Evolutionary conservation across 768 basidiomycete species (phyloP), one percentile per base, ranked within the genome.

Genomic region (Kwoniella heveanensis): DNA sequence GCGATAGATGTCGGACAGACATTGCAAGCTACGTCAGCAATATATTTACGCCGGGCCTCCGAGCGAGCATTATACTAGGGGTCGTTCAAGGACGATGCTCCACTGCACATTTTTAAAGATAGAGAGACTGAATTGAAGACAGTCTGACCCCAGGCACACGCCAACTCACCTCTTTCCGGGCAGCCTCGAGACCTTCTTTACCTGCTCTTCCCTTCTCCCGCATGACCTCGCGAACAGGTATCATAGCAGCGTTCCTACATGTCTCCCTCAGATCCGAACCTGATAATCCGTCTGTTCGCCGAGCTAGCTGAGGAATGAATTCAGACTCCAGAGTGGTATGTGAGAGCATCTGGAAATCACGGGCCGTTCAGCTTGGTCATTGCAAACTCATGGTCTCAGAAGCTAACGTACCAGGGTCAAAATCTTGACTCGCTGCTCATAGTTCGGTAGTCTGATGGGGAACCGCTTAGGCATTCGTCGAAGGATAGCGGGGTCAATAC

Each of bases 401-500:
- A 44, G 39, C 19, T 29, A 15, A 77, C 85, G 55, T 69, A 93
- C 92, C 64, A 98, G 82, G 0, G 81, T 81, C 21, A 99, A 84
- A 65, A 98, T 98, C 78, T 90, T 92, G 56, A 86, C 81, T 30
- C 96, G 85, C 69, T 97, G 93, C 2, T 87, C 84, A 6, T 80
- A 77, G 60, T 90, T 86, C 2, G 96, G 96, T 17, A 97, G 83
- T 5, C 86, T 83, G 61, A 99, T 85, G 0, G 90, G 85, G 77
- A 97, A 97, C 12, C 93, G 90, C 79, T 95, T 97, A 1, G 96
- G 96, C 92, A 99, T 93, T n/a, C 94, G 70, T 13, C 79, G 71
- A 1, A 79, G 70, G 54, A 80, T 79, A 1, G 79, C 78, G 21
- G 80, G 70, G 60, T 80, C 79, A 66, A 81, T 80, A 60, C 78